Evolutionary conservation across 106 monocot genomes (phyloP), one percentile per base, ranked within the genome.

Genomic region (Triglochin maritima): DNA sequence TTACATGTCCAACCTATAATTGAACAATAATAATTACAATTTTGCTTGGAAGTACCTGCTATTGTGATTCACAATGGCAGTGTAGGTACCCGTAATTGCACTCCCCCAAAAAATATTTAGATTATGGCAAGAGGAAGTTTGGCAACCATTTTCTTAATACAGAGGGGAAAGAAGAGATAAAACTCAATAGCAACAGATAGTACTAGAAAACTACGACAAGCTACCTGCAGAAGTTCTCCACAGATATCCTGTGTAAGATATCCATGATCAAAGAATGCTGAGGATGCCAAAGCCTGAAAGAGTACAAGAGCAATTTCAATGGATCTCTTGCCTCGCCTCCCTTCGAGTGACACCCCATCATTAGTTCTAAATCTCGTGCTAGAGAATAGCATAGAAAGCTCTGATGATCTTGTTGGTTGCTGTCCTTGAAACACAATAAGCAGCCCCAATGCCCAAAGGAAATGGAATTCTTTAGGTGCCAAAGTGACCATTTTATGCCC

Each of bases 181-280:
- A 29, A 29, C 29, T 29, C 29, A 29, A 29, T 29, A 29, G 29
- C 29, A 29, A 29, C 29, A 29, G 29, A 29, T 29, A 1, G 29
- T 29, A 29, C 29, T 29, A 29, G 29, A 29, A 29, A 52, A 52
- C 52, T 52, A 8, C 7, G 9, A 52, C 9, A 52, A 11, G 48
- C 66, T 74, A 90, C 96, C 96, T 91, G 85, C 60, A 98, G 66
- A 43, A 98, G 78, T 72, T 98, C 96, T 63, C 17, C 65, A 45
- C 84, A 88, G 17, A 80, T 70, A 60, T 92, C 96, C 68, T 69
- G 43, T 15, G 84, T 74, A 61, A 92, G 67, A 75, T 82, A 92
- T 51, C 79, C 66, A 17, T 64, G 53, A n/a, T 52, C 66, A 66
- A 92, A 92, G 72, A 91, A 98, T 17, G 65, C 60, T 78, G 84